phyloP scores from a whole-genome alignment of 768 basidiomycete genomes.

The Boletus fagicola region DNA sequence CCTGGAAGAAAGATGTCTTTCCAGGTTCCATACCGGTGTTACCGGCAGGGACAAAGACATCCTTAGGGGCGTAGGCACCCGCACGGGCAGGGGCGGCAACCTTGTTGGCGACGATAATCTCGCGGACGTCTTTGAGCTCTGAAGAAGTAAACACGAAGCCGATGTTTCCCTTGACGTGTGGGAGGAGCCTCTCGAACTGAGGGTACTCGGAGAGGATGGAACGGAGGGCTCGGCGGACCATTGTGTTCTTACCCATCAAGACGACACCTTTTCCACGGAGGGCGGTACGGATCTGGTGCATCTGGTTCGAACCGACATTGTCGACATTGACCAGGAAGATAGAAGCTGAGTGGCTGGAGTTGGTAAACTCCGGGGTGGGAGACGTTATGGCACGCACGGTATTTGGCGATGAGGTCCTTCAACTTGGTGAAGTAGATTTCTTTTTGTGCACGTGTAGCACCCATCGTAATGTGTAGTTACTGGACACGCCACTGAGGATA shows the following conservation, averaged over 20 bases:
- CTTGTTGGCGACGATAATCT: conserved; percentile 93
- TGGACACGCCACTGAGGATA: conserved; percentile 6
- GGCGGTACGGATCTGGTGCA: conserved; percentile 95
- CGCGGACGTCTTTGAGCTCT: conserved; percentile 94
- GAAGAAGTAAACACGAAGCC: conserved; percentile 95
- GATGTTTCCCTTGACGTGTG: conserved; percentile 95
- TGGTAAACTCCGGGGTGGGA: not conserved
- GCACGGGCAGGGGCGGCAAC: conserved; percentile 98
- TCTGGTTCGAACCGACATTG: conserved; percentile 99
- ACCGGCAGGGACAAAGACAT: conserved; percentile 88
- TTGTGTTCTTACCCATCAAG: conserved; percentile 99
- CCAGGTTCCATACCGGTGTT: conserved; percentile 99
- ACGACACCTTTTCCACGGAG: conserved; percentile 97
- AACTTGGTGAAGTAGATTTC: conserved; percentile 90
- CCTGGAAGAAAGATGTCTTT: conserved; percentile 99
- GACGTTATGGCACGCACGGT: conserved; percentile 57
- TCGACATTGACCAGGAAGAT: conserved; percentile 99
- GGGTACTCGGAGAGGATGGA: conserved; percentile 86
- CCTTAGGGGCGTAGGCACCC: conserved; percentile 90
- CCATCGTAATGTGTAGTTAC: conserved; percentile 61
- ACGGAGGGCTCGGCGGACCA: conserved; percentile 98
- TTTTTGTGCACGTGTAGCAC: conserved; percentile 88
- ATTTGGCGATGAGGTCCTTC: conserved; percentile 87
- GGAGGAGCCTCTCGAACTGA: conserved; percentile 94
- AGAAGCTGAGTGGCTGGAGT: conserved; percentile 59